These are phyloP conservation scores for Populus alba DNA, from an alignment of 345 rosid species.

Conservation along the genomic window DNA sequence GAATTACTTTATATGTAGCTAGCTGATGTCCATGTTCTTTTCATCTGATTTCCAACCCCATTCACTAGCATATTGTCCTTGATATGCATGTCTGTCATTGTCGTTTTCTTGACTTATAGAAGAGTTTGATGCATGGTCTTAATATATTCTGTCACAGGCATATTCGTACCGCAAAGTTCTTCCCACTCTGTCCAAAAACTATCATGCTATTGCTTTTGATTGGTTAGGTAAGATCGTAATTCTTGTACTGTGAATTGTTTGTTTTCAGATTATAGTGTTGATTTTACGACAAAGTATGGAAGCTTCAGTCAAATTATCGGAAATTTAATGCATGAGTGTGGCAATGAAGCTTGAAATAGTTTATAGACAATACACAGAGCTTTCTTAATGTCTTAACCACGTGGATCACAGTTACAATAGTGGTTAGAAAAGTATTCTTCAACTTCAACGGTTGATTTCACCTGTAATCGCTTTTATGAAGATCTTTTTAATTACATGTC, in stretches of 20 bases:
- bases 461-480: neutral
- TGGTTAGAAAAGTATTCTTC: neutral
- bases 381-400: neutral
- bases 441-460: neutral
- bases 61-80: neutral
- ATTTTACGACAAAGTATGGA: neutral
- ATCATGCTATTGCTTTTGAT: constrained; percentile 78
- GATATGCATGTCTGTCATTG: neutral
- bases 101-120: neutral
- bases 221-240: constrained; percentile 61
- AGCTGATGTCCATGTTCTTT: neutral
- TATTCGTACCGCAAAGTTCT: constrained; percentile 84
- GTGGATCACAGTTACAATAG: neutral
- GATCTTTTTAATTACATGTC: neutral
- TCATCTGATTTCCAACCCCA: neutral
- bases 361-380: neutral
- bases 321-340: neutral
- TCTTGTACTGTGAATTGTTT: neutral
- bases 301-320: neutral
- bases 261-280: neutral
- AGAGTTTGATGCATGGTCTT: neutral
- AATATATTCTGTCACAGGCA: constrained; percentile 44
- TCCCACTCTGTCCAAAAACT: constrained; percentile 66
- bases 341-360: neutral
- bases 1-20: neutral